A percentile compares a stretch with the other conserved stretches of the same genome.
Evolutionary conservation across 129 eudicot species (phyloP).

Genomic region (sunflower (Helianthus annuus)): HanXRQr2.0-SUNRISE NC_035434.2:167361533-167362032

Average conservation of each 20-base stretch:
- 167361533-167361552: constrained; percentile 98
- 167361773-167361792: constrained; percentile 38
- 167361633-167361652: constrained; percentile 21
- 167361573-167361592: constrained; percentile 43
- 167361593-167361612: constrained; percentile 36
- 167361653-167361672: constrained; percentile 42
- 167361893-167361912: constrained; percentile 50
- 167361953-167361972: constrained; percentile 39
- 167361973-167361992: constrained; percentile 20
- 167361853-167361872: constrained; percentile 80
- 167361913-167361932: constrained; percentile 75
- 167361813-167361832: constrained; percentile 58
- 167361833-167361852: constrained; percentile 74
- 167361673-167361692: constrained; percentile 27
- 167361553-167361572: constrained; percentile 79
- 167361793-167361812: constrained; percentile 49
- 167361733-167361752: constrained; percentile 70
- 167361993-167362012: constrained; percentile 16
- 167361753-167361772: constrained; percentile 47
- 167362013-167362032: constrained; percentile 29
- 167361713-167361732: constrained; percentile 29
- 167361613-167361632: constrained; percentile 32
- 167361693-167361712: constrained; percentile 19
- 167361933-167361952: constrained; percentile 75
- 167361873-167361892: constrained; percentile 56